Percentiles rank a stretch among this genome's conserved stretches.
Evolutionary conservation across 257 asterid genomes (phyloP).

Genomic region (Ajuga chamaepitys): DNA sequence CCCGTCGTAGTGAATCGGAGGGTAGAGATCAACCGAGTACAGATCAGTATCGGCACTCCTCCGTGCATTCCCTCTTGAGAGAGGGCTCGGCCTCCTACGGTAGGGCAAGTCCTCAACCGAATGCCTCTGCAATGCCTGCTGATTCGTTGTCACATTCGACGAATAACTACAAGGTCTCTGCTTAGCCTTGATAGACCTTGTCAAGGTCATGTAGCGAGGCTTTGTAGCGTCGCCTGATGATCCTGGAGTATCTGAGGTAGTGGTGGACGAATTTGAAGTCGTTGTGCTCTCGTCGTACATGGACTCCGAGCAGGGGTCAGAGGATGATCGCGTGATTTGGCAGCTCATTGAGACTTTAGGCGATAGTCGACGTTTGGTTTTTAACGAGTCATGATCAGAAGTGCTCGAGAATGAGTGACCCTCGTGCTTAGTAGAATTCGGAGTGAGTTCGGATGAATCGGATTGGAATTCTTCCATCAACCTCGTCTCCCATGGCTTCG

Average conservation of each 20-base stretch:
- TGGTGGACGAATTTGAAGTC: conserved; percentile 60
- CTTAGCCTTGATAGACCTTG: conserved; percentile 42
- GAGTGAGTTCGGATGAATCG: conserved; percentile 3
- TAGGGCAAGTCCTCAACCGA: conserved; percentile 41
- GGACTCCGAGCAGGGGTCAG: conserved; percentile 47
- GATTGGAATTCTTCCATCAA: conserved; percentile 24
- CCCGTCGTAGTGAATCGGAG: conserved; percentile 22
- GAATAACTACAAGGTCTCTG: conserved; percentile 21
- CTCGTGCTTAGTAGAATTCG: background rate
- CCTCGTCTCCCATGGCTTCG: conserved; percentile 42
- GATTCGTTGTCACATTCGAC: background rate
- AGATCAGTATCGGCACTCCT: conserved; percentile 60
- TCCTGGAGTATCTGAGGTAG: conserved; percentile 53
- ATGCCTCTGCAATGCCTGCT: conserved; percentile 35
- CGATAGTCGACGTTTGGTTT: conserved; percentile 21
- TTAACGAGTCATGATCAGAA: conserved; percentile 27
- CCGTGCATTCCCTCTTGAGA: conserved; percentile 47
- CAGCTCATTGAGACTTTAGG: conserved; percentile 40
- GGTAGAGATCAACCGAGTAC: conserved; percentile 48
- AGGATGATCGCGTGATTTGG: conserved; percentile 43
- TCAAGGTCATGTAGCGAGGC: conserved; percentile 68
- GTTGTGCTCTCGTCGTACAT: conserved; percentile 59
- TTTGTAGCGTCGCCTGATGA: conserved; percentile 39
- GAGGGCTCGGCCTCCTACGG: conserved; percentile 52
- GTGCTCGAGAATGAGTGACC: conserved; percentile 31